Evolutionary conservation across 23 red algal genomes (phyloP), one percentile per base, ranked within the genome.

Genomic region (Gracilaria domingensis): DNA sequence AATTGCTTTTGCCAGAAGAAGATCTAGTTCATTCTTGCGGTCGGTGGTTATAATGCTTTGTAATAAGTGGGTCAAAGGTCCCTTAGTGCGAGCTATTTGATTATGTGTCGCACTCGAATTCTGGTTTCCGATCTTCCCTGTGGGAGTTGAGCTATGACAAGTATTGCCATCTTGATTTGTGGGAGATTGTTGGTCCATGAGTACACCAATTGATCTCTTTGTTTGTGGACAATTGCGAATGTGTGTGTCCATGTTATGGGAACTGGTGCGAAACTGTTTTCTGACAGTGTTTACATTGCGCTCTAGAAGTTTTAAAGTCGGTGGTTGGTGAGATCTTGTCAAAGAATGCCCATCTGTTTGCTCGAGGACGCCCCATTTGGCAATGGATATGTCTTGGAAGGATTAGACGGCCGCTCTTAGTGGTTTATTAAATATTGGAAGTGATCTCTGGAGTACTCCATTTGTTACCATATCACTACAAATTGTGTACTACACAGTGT

Each of bases 161-260:
- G 12, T 48, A 48, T 12, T 48, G 5, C 45, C 45, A 48, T 48
- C 45, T 48, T 48, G 45, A 12, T 5, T 48, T 5, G 45, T 5
- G 5, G 45, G 5, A 48, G 45, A 48, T 8, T 48, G n/a, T n/a
- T 64, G 59, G 28, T 64, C 59, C 21, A 64, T 76, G 12, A 76
- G 42, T 45, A 34, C 71, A 76, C 71, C 71, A 49, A 76, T 76
- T 38, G 71, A 40, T 76, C 71, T 40, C 34, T 76, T 76, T 29
- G 34, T 45, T 35, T 76, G 7, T 40, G 71, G 23, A 49, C 71
- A 76, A 8, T 76, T 76, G n/a, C 34, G n/a, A 76, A 48, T 34
- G 42, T 76, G 71, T 30, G 71, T 76, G 71, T 76, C 71, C 71
- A 76, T 76, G 71, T 76, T 76, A 16, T 35, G 23, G 42, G 71